phyloP scores from a whole-genome alignment of 2,329 filamentous ascomycete genomes.

The Nannizzia gypsea region DNA sequence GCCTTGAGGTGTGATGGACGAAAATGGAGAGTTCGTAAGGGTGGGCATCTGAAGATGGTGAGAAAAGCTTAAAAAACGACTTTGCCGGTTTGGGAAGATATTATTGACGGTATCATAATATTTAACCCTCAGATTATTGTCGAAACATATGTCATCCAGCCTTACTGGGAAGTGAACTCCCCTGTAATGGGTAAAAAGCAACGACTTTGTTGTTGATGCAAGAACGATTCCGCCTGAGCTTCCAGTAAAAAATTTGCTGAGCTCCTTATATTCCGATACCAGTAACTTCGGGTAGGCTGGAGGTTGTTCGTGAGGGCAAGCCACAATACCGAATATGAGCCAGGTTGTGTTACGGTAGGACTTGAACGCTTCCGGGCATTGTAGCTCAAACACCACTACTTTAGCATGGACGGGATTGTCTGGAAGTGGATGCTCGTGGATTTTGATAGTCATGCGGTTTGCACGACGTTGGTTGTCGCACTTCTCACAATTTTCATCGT shows the following conservation, averaged over 20 bases:
- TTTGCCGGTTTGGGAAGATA: constrained; percentile 30
- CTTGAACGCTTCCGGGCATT: constrained; percentile 34
- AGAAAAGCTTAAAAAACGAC: constrained; percentile 30
- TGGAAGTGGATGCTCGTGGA: constrained; percentile 43
- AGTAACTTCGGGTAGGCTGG: constrained; percentile 17
- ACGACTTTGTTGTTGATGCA: constrained; percentile 38
- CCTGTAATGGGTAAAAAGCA: constrained; percentile 39
- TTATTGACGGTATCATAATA: constrained; percentile 37
- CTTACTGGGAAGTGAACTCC: constrained; percentile 31
- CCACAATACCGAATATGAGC: constrained; percentile 19
- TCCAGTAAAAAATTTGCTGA: constrained; percentile 18
- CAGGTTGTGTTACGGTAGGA: constrained; percentile 45
- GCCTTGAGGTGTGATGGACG: constrained; percentile 21
- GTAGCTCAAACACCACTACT: constrained; percentile 43
- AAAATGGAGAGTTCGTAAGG: constrained; percentile 29
- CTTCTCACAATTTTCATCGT: constrained; percentile 34
- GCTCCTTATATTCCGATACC: constrained; percentile 25
- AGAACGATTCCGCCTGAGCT: constrained; percentile 24
- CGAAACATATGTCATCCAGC: constrained; percentile 34
- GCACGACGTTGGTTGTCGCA: constrained; percentile 31
- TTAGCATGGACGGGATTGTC: constrained; percentile 23
- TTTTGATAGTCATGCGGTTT: constrained; percentile 33
- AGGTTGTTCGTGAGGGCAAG: neutral
- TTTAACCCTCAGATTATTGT: constrained; percentile 35
- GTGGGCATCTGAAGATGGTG: constrained; percentile 35